Evolutionary conservation across 73 alveolate species (phyloP).

Genomic region (Urostyla sp.): DNA sequence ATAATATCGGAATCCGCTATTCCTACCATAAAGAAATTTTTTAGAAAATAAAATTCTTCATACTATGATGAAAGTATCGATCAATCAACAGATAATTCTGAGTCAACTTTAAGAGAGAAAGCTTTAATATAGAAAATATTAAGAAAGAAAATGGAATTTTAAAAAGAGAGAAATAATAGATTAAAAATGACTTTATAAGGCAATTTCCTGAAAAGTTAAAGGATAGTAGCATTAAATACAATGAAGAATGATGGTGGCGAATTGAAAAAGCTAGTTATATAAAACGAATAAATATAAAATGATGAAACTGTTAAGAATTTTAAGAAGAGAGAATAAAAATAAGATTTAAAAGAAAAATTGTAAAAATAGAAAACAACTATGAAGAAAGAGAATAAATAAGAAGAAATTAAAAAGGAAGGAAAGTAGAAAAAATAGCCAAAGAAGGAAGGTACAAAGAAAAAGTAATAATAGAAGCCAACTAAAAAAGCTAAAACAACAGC

Average conservation of each 20-base stretch:
- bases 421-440: no score
- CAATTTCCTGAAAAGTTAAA: neutral
- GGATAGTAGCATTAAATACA: neutral
- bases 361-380: neutral
- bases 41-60: no score
- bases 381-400: neutral
- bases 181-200: neutral
- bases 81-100: neutral
- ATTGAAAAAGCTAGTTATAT: neutral
- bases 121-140: no score
- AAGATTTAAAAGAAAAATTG: neutral
- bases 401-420: neutral
- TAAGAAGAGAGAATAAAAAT: neutral
- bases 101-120: no score
- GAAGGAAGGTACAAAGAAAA: no score
- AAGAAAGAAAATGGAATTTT: no score
- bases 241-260: neutral
- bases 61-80: neutral
- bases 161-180: neutral
- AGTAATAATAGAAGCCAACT: no score
- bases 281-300: conserved; percentile 4
- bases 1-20: no score
- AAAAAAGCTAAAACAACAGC: no score
- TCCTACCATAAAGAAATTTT: no score
- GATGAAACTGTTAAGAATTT: neutral